Percentiles rank a stretch among this genome's conserved stretches.
Conservation (phyloP, 1,139 yeast genomes). For the Meyerozyma sp. region DNA sequence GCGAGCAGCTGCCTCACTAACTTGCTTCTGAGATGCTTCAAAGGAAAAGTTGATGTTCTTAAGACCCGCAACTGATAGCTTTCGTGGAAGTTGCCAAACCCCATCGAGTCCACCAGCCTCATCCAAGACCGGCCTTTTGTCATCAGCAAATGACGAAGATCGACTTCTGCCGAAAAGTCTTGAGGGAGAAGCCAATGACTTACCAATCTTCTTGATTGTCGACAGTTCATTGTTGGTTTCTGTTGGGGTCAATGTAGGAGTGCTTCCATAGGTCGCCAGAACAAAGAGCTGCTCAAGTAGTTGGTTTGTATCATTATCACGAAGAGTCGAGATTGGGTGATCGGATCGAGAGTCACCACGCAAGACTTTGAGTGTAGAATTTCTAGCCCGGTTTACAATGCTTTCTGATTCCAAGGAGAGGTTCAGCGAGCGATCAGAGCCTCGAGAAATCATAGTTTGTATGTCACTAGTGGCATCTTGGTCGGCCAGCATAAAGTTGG, state of each 20-base stretch:
- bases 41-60: slow-evolving; percentile 1
- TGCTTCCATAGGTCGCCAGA: neutral
- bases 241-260: neutral
- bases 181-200: neutral
- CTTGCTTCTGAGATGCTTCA: neutral
- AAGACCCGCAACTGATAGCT: neutral
- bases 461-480: neutral
- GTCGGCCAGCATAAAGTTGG: neutral
- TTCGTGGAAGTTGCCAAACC: neutral
- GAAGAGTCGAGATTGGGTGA: neutral
- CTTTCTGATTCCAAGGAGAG: neutral
- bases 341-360: neutral
- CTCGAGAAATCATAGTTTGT: neutral
- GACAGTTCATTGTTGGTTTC: neutral
- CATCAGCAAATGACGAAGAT: neutral
- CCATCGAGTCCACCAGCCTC: neutral
- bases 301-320: neutral
- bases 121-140: neutral
- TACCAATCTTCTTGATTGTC: neutral
- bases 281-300: neutral
- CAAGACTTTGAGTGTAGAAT: neutral
- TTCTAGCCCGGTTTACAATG: neutral
- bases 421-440: neutral
- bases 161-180: neutral
- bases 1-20: neutral